Base-by-base conservation (phyloP, 768 basidiomycete species). In the Leccinum aurantiacum region DNA sequence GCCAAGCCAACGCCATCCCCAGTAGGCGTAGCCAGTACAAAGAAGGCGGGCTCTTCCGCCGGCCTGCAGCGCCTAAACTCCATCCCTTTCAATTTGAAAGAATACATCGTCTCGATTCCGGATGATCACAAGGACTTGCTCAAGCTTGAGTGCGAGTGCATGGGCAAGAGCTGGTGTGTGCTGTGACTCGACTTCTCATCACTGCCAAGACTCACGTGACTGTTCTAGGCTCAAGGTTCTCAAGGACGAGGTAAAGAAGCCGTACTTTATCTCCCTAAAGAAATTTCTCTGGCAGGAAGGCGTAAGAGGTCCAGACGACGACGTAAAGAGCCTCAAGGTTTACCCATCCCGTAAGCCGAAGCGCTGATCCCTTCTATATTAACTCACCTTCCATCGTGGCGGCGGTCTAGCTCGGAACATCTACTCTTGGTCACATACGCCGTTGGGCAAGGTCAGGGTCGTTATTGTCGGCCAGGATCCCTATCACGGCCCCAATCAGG, bases 391-490 rank as follows among this genome's bases (percentile, higher is more conserved):
- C 48, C 22, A 41, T 54, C 61, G 53, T 19, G 44, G 44, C 63
- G 77, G 58, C 41, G 54, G 24, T 55, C 50, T 71, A 88, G 95
- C 93, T 14, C 78, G 80, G 63, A 85, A 96, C 68, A 90, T 97
- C 57, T 97, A 97, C 71, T 81, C 92, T 13, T 98, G 95, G 95
- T 91, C 92, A 3, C 83, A 88, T 58, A 95, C 93, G 29, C 92
- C 93, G 3, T 77, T 97, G 15, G 88, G 90, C 13, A 85, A 87
- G 62, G 85, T 98, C 62, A 88, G 86, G 70, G 90, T 94, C 27
- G 93, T 97, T 53, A 93, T 97, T 60, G 82, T 98, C 56, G 90
- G 90, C 8, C 93, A 94, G 75, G 93, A 95, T 78, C 93, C 93
- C 27, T 95, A 94, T 73, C 90, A 91, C 71, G 82, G 84, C 61